phyloP scores from a whole-genome alignment of 2,329 filamentous ascomycete genomes.

The Fusarium avenaceum region DNA sequence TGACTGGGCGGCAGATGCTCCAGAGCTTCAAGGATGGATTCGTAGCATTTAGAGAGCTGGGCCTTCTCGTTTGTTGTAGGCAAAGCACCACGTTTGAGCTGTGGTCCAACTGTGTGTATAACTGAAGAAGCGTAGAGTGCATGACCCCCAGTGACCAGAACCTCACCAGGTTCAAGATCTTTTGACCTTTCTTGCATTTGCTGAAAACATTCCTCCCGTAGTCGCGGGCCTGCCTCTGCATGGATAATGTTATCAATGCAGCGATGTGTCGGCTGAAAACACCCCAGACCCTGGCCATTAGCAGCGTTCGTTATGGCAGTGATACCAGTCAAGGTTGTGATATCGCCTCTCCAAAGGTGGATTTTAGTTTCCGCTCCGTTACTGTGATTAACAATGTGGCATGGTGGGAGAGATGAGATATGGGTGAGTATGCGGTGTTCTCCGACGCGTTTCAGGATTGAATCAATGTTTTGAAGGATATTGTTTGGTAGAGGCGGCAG shows the following conservation, averaged over 20 bases:
- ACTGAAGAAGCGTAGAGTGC: conserved; percentile 21
- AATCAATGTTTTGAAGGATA: conserved; percentile 28
- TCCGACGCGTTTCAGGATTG: conserved; percentile 4
- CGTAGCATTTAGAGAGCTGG: conserved; percentile 36
- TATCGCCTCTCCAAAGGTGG: conserved; percentile 41
- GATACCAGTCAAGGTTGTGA: conserved; percentile 32
- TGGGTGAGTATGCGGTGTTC: conserved; percentile 25
- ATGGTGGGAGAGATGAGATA: background rate
- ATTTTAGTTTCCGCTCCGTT: background rate
- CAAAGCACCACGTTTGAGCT: conserved; percentile 2
- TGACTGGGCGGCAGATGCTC: background rate
- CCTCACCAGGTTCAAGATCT: conserved; percentile 25
- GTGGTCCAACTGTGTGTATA: conserved; percentile 41
- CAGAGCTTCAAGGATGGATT: conserved; percentile 12
- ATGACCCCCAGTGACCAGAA: conserved; percentile 29
- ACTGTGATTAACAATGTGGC: background rate
- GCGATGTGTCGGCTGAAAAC: conserved; percentile 42
- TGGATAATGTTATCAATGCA: conserved; percentile 49
- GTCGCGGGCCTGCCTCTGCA: conserved; percentile 33
- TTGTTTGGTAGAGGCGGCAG: conserved; percentile 16
- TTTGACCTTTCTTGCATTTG: conserved; percentile 13
- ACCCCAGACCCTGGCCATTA: conserved; percentile 39
- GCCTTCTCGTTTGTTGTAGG: background rate
- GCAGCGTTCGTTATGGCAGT: conserved; percentile 45
- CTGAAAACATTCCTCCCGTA: conserved; percentile 39